phyloP scores from a whole-genome alignment of 306 rosid genomes.

The Hippophae gyantsensis region DNA sequence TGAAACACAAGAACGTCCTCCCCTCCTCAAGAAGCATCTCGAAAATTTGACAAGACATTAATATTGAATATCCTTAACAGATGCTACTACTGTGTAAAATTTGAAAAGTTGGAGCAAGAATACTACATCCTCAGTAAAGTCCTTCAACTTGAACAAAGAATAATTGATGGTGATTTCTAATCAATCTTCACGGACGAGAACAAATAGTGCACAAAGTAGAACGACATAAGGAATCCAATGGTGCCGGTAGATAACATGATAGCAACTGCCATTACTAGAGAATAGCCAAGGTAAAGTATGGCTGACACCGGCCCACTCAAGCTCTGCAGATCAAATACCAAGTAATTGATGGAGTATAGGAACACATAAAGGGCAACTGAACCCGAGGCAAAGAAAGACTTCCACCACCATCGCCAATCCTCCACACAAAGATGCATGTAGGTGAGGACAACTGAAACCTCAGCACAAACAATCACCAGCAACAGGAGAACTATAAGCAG shows the following conservation, averaged over 20 bases:
- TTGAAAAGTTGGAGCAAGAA: no score
- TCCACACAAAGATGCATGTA: slow-evolving; percentile 98
- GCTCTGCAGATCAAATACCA: slow-evolving; percentile 90
- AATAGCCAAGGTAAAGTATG: slow-evolving; percentile 77
- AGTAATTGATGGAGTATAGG: slow-evolving; percentile 86
- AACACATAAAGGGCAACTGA: slow-evolving; percentile 84
- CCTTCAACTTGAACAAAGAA: slow-evolving; percentile 24
- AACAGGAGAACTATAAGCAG: slow-evolving; percentile 62
- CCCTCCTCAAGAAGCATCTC: slow-evolving; percentile 8
- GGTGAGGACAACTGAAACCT: slow-evolving; percentile 93
- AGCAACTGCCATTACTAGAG: slow-evolving; percentile 85
- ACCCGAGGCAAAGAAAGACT: slow-evolving; percentile 93
- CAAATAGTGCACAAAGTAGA: slow-evolving; percentile 89
- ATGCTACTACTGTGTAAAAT: slow-evolving; percentile 4
- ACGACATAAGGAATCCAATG: slow-evolving; percentile 78
- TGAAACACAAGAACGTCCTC: neutral
- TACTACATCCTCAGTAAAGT: no score
- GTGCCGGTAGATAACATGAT: slow-evolving; percentile 87
- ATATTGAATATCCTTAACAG: slow-evolving; percentile 10
- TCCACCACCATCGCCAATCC: slow-evolving; percentile 99
- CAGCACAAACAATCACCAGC: slow-evolving; percentile 83
- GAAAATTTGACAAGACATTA: slow-evolving; percentile 14
- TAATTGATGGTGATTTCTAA: slow-evolving; percentile 25
- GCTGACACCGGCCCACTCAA: slow-evolving; percentile 95
- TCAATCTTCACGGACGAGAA: slow-evolving; percentile 93